Conservation (phyloP, 129 eudicot genomes). For the Chrysanthemum lavandulifolium region DNA sequence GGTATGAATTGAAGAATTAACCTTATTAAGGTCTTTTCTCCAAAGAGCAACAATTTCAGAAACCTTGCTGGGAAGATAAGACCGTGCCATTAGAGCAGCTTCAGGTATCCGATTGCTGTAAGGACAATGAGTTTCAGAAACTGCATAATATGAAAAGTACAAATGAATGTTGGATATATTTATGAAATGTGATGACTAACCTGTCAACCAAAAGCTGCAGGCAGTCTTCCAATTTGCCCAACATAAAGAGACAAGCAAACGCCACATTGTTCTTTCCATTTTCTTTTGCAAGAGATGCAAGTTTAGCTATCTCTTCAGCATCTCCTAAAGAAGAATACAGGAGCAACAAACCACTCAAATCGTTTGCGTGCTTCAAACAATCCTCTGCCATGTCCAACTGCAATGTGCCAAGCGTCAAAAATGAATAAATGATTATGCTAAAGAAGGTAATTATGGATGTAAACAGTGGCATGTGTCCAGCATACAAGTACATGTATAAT, state of each 20-base stretch:
- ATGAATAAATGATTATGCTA: slow-evolving; percentile 5
- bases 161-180: slow-evolving; percentile 1
- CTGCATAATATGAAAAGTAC: neutral
- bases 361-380: slow-evolving; percentile 30
- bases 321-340: slow-evolving; percentile 34
- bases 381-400: slow-evolving; percentile 91
- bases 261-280: slow-evolving; percentile 92
- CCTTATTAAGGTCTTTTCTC: slow-evolving; percentile 89
- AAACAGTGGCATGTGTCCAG: neutral
- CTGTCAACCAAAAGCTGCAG: slow-evolving; percentile 83
- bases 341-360: slow-evolving; percentile 34
- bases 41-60: slow-evolving; percentile 84
- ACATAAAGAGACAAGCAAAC: slow-evolving; percentile 78
- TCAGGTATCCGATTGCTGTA: slow-evolving; percentile 96
- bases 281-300: slow-evolving; percentile 70
- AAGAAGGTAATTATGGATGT: slow-evolving; percentile 5
- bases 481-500: neutral
- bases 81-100: slow-evolving; percentile 96
- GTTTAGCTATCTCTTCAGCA: slow-evolving; percentile 55
- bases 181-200: slow-evolving; percentile 28
- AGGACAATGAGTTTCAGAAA: slow-evolving; percentile 14
- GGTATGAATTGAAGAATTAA: slow-evolving; percentile 15
- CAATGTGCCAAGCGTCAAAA: slow-evolving; percentile 10
- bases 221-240: slow-evolving; percentile 94
- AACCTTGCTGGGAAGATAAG: slow-evolving; percentile 95